A percentile compares a stretch with the other conserved stretches of the same genome.
Evolutionary conservation across 148 eudicot species (phyloP).

Genomic region (Simmondsia chinensis): DNA sequence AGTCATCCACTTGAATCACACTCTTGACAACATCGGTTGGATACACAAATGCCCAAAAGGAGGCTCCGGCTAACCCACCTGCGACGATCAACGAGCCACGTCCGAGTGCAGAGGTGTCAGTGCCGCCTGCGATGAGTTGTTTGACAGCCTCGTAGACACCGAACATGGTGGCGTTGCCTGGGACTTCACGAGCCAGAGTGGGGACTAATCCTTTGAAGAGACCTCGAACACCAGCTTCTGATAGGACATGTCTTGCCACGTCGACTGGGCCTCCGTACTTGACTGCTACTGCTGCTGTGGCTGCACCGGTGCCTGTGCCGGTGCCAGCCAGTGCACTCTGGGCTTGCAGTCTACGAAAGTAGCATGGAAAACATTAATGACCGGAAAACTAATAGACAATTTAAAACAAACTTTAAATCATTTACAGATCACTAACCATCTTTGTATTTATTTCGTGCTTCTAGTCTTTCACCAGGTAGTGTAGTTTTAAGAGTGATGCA

Average conservation of each 20-base stretch:
- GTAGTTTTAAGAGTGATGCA: too few species aligned
- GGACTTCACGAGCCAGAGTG: slow-evolving; percentile 89
- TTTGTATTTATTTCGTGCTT: too few species aligned
- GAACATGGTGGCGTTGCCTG: slow-evolving; percentile 89
- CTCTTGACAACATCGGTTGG: slow-evolving; percentile 95
- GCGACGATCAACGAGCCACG: slow-evolving; percentile 64
- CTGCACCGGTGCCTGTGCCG: too few species aligned
- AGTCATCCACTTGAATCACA: slow-evolving; percentile 74
- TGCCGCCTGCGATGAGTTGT: slow-evolving; percentile 63
- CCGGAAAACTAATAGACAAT: too few species aligned
- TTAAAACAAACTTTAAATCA: too few species aligned
- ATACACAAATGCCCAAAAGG: slow-evolving; percentile 68
- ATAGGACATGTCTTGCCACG: slow-evolving; percentile 63
- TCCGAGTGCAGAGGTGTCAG: slow-evolving; percentile 71
- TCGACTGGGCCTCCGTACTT: slow-evolving; percentile 86
- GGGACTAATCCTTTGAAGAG: slow-evolving; percentile 86
- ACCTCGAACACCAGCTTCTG: slow-evolving; percentile 79
- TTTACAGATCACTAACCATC: too few species aligned
- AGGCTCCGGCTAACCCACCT: slow-evolving; percentile 87
- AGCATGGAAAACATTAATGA: too few species aligned
- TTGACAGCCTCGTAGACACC: slow-evolving; percentile 83
- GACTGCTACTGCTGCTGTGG: slow-evolving; percentile 37
- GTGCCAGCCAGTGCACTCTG: slow-evolving; percentile 68
- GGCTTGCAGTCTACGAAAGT: slow-evolving; percentile 83
- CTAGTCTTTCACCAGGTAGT: too few species aligned